Conservation (phyloP, 352 stramenopile species). For the Globisporangium okanoganense region DNA sequence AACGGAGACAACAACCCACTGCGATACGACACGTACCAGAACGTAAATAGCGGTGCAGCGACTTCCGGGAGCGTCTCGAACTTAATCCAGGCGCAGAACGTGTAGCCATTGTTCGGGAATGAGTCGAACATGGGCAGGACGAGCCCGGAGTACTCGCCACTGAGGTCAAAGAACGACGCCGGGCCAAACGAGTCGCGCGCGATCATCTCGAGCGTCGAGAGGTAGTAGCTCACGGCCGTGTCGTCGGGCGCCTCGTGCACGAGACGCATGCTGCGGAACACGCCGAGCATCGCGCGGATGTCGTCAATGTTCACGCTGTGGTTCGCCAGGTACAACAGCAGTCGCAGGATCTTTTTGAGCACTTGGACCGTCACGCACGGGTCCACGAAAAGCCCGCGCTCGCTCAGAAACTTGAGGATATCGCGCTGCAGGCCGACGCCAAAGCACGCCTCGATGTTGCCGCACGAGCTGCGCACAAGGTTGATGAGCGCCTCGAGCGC, state of each 20-base stretch:
- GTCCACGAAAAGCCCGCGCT: conserved; percentile 60
- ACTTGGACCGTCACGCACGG: conserved; percentile 51
- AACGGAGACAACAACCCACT: too few relatives aligned
- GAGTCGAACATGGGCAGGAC: conserved; percentile 62
- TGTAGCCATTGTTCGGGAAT: conserved; percentile 82
- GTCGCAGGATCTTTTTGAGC: conserved; percentile 71
- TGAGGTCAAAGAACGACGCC: conserved; percentile 82
- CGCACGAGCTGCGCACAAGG: conserved; percentile 70
- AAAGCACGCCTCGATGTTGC: conserved; percentile 72
- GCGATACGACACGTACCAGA: conserved; percentile 44
- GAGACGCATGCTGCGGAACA: conserved; percentile 72
- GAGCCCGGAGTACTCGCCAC: conserved; percentile 70
- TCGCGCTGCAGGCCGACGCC: conserved; percentile 66
- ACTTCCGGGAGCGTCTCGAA: conserved; percentile 72
- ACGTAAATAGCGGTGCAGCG: conserved; percentile 71
- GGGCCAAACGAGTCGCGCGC: conserved; percentile 77
- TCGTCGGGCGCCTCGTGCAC: conserved; percentile 68
- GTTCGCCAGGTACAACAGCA: conserved; percentile 77
- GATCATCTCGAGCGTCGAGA: conserved; percentile 85
- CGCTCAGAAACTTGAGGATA: conserved; percentile 69
- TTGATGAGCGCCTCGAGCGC: conserved; percentile 71
- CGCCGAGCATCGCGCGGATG: conserved; percentile 75
- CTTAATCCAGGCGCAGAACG: conserved; percentile 83
- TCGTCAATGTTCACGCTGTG: conserved; percentile 78
- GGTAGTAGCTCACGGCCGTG: conserved; percentile 66